Conservation (phyloP, 805 yeast genomes). For the Schwanniomyces sp. region DNA sequence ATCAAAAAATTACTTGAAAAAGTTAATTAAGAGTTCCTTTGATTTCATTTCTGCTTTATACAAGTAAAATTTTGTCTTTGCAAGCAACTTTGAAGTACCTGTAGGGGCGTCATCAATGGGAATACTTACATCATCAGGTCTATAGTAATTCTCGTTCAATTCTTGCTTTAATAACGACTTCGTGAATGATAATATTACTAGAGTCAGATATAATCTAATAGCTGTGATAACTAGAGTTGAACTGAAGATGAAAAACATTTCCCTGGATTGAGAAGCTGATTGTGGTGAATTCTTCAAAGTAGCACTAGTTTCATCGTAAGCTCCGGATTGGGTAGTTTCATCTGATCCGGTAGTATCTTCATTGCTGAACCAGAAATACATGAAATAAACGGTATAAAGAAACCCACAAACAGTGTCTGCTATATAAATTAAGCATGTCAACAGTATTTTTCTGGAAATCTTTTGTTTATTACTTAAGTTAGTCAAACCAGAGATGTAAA, state of each 20-base stretch:
- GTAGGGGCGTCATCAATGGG: not conserved
- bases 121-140: not conserved
- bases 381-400: conserved; percentile 72
- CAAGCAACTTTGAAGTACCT: conserved; percentile 4
- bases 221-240: conserved; percentile 48
- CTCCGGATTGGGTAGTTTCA: not conserved
- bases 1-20: conserved; percentile 11
- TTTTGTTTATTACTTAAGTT: conserved; percentile 43
- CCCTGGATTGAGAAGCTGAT: conserved; percentile 59
- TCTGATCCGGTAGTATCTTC: conserved; percentile 30
- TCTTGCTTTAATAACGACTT: conserved; percentile 50
- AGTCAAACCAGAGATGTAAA: conserved; percentile 61
- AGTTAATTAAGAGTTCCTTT: conserved; percentile 24
- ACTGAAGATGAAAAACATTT: conserved; percentile 56
- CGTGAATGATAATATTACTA: conserved; percentile 59
- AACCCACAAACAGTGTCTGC: conserved; percentile 68
- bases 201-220: conserved; percentile 58
- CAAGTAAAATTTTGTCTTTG: conserved; percentile 18
- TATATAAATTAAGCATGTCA: conserved; percentile 61
- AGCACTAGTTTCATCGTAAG: not conserved
- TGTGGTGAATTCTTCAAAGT: conserved; percentile 32
- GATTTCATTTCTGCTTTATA: conserved; percentile 32
- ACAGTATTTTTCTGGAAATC: conserved; percentile 58
- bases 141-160: conserved; percentile 20
- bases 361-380: conserved; percentile 67